Base-by-base conservation (phyloP, 495 filamentous ascomycete genomes). In the Emericellopsis terricola region DNA sequence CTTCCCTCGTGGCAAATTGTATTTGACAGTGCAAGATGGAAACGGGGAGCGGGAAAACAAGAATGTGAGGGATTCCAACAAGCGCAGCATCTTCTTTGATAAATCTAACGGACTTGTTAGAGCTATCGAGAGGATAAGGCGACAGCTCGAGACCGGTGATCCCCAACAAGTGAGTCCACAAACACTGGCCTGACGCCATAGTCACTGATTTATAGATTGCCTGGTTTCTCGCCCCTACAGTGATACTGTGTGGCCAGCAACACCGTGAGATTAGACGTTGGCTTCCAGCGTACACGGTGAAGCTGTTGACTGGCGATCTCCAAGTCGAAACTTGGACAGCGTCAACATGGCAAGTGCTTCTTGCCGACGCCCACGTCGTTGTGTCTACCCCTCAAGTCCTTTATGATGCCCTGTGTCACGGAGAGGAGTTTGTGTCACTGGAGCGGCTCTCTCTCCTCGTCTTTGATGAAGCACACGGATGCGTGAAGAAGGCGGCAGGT, bases 21-120 rank as follows among this genome's bases (percentile, higher is more conserved):
- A 24, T 28, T 17, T 8, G 4, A 11, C 19, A 34, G 27, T 4
- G 9, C 14, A 24, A 87, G 78, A 93, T 94, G 85, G 84, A 89
- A 45, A 93, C 86, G 0, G 86, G 86, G 1, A 82, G 72, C 48
- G 87, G 87, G 7, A 96, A 96, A 53, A 94, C 87, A n/a, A n/a
- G n/a, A n/a, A n/a, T n/a, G n/a, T n/a, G n/a, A n/a, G n/a, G n/a
- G n/a, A n/a, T n/a, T n/a, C n/a, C n/a, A n/a, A n/a, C n/a, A n/a
- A n/a, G n/a, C n/a, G n/a, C n/a, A n/a, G n/a, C n/a, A n/a, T n/a
- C n/a, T n/a, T n/a, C n/a, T n/a, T n/a, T n/a, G n/a, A n/a, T n/a
- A n/a, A n/a, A n/a, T n/a, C n/a, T n/a, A n/a, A n/a, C n/a, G n/a
- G n/a, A n/a, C n/a, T n/a, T n/a, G n/a, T n/a, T n/a, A 87, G 81